Evolutionary conservation across 345 rosid genomes (phyloP).

Genomic region (Populus alba): DNA sequence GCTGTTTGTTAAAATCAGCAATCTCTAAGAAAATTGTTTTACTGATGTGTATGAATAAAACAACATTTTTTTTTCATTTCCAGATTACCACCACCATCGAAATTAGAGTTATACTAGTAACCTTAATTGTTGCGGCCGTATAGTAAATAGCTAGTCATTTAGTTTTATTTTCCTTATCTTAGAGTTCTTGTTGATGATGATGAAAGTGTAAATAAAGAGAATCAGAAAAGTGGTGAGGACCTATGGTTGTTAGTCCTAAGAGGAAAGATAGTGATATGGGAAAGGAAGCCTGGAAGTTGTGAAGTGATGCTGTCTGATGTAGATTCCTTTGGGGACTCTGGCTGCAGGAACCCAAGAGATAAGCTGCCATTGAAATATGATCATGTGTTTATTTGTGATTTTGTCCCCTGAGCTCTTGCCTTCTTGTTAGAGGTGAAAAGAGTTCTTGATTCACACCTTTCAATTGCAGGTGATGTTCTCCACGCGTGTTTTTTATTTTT

Average conservation of each 20-base stretch:
- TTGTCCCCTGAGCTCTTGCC: conserved; percentile 90
- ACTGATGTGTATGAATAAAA: too few relatives aligned
- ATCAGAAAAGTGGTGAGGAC: conserved; percentile 27
- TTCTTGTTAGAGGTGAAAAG: conserved; percentile 83
- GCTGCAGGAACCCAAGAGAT: conserved; percentile 96
- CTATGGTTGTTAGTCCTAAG: conserved; percentile 24
- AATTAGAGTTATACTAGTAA: too few relatives aligned
- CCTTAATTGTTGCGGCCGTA: too few relatives aligned
- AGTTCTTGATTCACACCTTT: conserved; percentile 85
- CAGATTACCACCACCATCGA: too few relatives aligned
- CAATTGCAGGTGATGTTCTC: conserved; percentile 69
- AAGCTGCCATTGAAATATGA: conserved; percentile 82
- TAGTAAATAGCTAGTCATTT: too few relatives aligned
- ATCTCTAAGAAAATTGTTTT: too few relatives aligned
- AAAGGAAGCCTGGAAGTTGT: conserved; percentile 79
- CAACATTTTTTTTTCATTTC: too few relatives aligned
- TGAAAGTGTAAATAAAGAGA: conserved; percentile 16
- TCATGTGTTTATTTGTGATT: conserved; percentile 90
- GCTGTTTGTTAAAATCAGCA: too few relatives aligned
- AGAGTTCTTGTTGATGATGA: conserved; percentile 13
- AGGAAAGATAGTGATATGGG: conserved; percentile 58
- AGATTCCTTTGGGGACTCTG: conserved; percentile 78
- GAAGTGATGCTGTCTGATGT: conserved; percentile 60
- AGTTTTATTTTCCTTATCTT: too few relatives aligned
- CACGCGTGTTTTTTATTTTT: neutral